A percentile compares a stretch with the other conserved stretches of the same genome.
Evolutionary conservation across 2,329 filamentous ascomycete genomes (phyloP).

Genomic region (Achaetomium macrosporum): DNA sequence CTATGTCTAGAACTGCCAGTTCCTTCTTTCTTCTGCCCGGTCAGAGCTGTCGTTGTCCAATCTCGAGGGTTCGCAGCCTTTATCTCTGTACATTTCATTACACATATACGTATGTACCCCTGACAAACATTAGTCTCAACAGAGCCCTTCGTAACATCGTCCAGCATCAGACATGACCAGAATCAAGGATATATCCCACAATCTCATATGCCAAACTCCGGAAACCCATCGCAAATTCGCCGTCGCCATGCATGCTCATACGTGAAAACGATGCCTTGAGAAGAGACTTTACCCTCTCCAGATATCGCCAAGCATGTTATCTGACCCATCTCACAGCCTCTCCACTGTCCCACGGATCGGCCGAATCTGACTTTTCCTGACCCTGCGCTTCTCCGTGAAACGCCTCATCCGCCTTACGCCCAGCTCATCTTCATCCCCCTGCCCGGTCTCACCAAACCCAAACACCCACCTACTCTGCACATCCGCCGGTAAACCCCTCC

Average conservation of each 20-base stretch:
- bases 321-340: slow-evolving; percentile 11
- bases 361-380: slow-evolving; percentile 28
- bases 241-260: slow-evolving; percentile 11
- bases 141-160: not conserved
- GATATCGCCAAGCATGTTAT: no score
- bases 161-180: not conserved
- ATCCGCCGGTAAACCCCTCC: slow-evolving; percentile 32
- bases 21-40: no score
- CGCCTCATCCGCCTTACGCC: slow-evolving; percentile 41
- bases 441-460: slow-evolving; percentile 33
- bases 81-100: no score
- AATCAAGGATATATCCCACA: not conserved
- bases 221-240: slow-evolving; percentile 1
- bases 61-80: no score
- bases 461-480: slow-evolving; percentile 50
- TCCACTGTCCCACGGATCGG: slow-evolving; percentile 7
- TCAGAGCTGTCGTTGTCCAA: no score
- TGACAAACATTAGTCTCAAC: not conserved
- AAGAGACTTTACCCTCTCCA: not conserved
- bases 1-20: no score
- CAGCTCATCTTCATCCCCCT: slow-evolving; percentile 30
- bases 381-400: slow-evolving; percentile 39
- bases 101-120: no score
- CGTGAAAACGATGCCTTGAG: not conserved
- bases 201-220: not conserved